Evolutionary conservation across 768 basidiomycete species (phyloP), one percentile per base, ranked within the genome.

Genomic region (Lentinula lateritia): DNA sequence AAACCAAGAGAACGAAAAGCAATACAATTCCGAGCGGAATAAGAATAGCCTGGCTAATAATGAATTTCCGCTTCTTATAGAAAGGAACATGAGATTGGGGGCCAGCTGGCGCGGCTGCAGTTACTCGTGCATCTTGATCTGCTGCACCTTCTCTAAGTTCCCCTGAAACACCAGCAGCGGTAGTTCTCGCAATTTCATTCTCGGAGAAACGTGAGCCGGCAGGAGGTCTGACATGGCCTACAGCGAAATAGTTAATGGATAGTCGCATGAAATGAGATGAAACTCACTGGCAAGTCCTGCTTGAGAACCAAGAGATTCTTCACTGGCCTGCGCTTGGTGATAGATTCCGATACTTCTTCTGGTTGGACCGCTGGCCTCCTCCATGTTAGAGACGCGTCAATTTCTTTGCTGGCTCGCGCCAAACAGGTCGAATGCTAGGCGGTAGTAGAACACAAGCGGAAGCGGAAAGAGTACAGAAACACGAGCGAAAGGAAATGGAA

Each of bases 1-100:
- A 52, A 6, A 52, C 50, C 50, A 90, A 71, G 10, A 89, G 52
- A 63, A 90, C 81, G 71, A 90, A 90, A 18, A 90, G 71, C 41
- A 89, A 68, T 15, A 79, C 85, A 58, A 90, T 87, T 39, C 75
- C 82, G 15, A 89, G 66, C 5, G 81, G 78, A 16, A 78, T 71
- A 3, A 77, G 66, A 34, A 88, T 76, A 63, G 84, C 68, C 57
- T 77, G 76, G 34, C 80, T 77, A 62, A 88, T 79, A 62, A 89
- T 85, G 75, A 89, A 88, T 78, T 80, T 82, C 45, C 81, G 79
- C 63, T 76, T 80, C 69, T 83, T 87, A 75, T 86, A 88, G 60
- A 88, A 78, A 13, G 65, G 64, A 16, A 65, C 64, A 12, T 66
- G 53, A 20, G 68, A 62, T 23, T 70, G 52, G 6, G 69, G 62